A percentile compares a stretch with the other conserved stretches of the same genome.
Evolutionary conservation across 2,329 filamentous ascomycete species (phyloP).

Genomic region (Calycina herbarum): DNA sequence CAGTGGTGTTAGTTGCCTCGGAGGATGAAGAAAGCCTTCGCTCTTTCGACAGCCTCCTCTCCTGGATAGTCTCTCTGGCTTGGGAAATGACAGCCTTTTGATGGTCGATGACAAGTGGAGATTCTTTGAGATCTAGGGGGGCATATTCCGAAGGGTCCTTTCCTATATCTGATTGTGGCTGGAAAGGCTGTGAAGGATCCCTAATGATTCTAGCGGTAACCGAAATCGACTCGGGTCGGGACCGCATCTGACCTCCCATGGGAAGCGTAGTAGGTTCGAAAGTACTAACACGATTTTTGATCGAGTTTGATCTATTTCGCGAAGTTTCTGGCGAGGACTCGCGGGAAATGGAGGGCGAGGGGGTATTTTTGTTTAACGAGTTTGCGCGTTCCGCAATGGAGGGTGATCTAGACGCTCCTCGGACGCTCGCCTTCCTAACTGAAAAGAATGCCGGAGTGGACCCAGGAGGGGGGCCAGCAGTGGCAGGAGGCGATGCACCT

Average conservation of each 20-base stretch:
- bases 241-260: constrained; percentile 38
- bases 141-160: constrained; percentile 44
- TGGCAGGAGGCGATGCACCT: constrained; percentile 34
- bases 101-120: constrained; percentile 59
- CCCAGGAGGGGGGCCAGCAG: constrained; percentile 41
- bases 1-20: constrained; percentile 22
- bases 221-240: constrained; percentile 74
- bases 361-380: constrained; percentile 38
- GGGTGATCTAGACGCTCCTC: constrained; percentile 38
- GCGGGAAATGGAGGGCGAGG: constrained; percentile 42
- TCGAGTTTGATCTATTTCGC: constrained; percentile 35
- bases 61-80: constrained; percentile 49
- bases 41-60: constrained; percentile 47
- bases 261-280: constrained; percentile 27
- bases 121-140: constrained; percentile 56
- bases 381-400: constrained; percentile 41
- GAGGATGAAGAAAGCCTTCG: constrained; percentile 30
- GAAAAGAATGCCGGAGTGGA: constrained; percentile 57
- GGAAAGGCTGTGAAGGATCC: constrained; percentile 51
- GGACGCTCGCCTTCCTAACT: constrained; percentile 48
- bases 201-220: constrained; percentile 84
- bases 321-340: constrained; percentile 49
- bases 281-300: constrained; percentile 30
- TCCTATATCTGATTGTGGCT: constrained; percentile 44
- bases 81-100: constrained; percentile 41